Percentiles rank a stretch among this genome's conserved stretches.
Conservation (phyloP, 257 asterid genomes). For the Przewalskia tangutica region DNA sequence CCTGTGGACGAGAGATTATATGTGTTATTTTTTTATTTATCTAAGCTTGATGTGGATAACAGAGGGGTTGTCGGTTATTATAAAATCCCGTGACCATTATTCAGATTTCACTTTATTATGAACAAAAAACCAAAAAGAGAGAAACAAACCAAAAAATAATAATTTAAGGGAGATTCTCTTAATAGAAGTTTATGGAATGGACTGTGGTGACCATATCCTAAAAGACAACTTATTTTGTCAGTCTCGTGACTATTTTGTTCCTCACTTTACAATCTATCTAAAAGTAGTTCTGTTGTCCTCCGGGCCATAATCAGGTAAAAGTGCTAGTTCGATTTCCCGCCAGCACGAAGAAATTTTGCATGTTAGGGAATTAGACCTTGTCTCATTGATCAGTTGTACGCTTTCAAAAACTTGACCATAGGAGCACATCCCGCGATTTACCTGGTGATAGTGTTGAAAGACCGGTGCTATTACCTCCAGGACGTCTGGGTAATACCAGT, state of each 20-base stretch:
- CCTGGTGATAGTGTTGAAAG: too few relatives aligned
- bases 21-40: background rate
- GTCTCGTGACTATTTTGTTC: conserved; percentile 30
- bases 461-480: too few relatives aligned
- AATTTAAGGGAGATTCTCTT: conserved; percentile 14
- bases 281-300: background rate
- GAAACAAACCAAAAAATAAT: conserved; percentile 2
- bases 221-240: conserved; percentile 13
- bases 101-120: background rate
- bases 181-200: background rate
- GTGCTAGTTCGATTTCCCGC: too few relatives aligned
- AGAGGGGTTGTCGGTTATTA: background rate
- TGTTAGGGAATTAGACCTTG: too few relatives aligned
- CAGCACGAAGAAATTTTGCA: too few relatives aligned
- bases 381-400: too few relatives aligned
- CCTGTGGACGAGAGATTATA: too few relatives aligned
- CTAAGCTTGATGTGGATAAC: background rate
- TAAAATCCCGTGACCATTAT: background rate
- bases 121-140: background rate
- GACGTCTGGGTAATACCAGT: too few relatives aligned
- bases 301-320: too few relatives aligned
- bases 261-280: background rate
- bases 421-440: too few relatives aligned
- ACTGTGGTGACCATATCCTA: conserved; percentile 4
- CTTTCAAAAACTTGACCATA: too few relatives aligned